Evolutionary conservation across 768 basidiomycete species (phyloP), one percentile per base, ranked within the genome.

Genomic region (Lactarius deliciosus): DNA sequence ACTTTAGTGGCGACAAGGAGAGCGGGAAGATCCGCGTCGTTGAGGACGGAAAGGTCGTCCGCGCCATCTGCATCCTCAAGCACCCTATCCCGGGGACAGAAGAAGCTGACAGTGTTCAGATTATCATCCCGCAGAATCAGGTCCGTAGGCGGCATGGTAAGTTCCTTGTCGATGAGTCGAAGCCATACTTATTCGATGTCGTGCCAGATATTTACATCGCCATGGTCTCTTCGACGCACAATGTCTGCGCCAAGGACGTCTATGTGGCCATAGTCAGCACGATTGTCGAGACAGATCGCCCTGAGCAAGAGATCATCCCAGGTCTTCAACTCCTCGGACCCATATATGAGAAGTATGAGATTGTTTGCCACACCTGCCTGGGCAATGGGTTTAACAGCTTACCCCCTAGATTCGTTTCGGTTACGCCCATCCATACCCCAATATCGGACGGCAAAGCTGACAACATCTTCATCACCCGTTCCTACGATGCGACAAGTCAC

Each of bases 101-200:
- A 25, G 91, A 98, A 74, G 82, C 89, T 56, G 97, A 99, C 80
- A 94, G 92, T 72, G 89, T 89, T 45, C 97, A 99, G 78, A 94
- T 99, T 73, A 95, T 99, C 77, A 96, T 99, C 69, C 97, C 97
- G 47, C 97, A 98, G 79, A 98, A 98, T 78, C 97, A 99, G 79
- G 95, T 99, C 70, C 83, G 84, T 71, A 83, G 97, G 72, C 87
- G 89, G 79, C 92, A 99, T 74, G 97, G 96, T 92, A 75, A 72
- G 88, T 77, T 28, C 38, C 57, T 38, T 5, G 64, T 15, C 59
- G 16, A n/a, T 61, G 34, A 66, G 45, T 32, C 32, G 15, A 9
- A 30, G 56, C 32, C 57, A 57, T 25, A 47, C 22, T 64, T 38
- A 38, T 25, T 68, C 30, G 68, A 56, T 71, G 43, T 66, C 22